Evolutionary conservation across 768 basidiomycete genomes (phyloP), one percentile per base, ranked within the genome.

Genomic region (Pulveroboletus ravenelii): DNA sequence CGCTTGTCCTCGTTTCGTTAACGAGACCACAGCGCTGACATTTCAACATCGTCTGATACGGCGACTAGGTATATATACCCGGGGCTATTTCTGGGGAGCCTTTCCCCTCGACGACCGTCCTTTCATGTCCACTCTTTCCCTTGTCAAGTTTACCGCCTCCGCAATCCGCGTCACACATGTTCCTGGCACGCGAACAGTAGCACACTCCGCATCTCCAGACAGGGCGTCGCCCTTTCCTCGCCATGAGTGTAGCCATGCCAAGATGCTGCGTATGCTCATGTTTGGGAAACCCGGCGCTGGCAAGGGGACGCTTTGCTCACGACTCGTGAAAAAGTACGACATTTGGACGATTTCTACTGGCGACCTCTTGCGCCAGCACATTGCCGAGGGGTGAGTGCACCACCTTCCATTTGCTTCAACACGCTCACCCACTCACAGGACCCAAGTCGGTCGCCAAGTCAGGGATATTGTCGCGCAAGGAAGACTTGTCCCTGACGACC

Each of bases 331-430:
- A 55, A 88, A 89, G 66, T 93, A 89, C 64, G 84, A 90, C 61
- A 80, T 94, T 46, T 58, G 85, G 38, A 78, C 83, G 8, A 69
- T 94, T 43, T 91, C 88, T 8, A 87, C 88, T 2, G 93, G 92
- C 9, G 93, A 96, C 65, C 72, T 94, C 35, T 71, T 96, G 58
- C 76, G 93, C 55, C 85, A 87, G 55, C 88, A 96, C 57, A 92
- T 96, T 52, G 74, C 78, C 13, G 81, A 88, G 56, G 71, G 73
- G 70, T 41, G 10, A 39, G 38, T 40, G 27, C 13, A 8, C 15
- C 7, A 27, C 38, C n/a, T 29, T 32, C 32, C 30, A 15, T 41
- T 9, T 10, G 20, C 18, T 14, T 34, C 13, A 5, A 35, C 37
- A 29, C 18, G 37, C 45, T 54, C 50, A 58, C 44, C 23, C n/a